Evolutionary conservation across 306 rosid species (phyloP).

Genomic region (Senna tora): DNA sequence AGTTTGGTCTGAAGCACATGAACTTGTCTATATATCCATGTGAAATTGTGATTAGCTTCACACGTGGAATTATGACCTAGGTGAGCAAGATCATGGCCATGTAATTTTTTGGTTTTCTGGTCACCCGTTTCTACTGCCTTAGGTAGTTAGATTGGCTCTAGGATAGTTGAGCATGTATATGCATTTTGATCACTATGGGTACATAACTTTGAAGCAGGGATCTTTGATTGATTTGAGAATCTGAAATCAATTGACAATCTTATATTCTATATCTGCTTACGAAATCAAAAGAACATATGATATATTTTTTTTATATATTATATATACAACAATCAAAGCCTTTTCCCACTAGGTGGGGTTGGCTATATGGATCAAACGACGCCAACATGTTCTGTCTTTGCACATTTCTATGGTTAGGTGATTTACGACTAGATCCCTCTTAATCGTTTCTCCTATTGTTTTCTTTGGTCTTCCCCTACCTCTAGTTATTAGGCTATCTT

Average conservation of each 20-base stretch:
- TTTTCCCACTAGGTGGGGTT: too few relatives aligned
- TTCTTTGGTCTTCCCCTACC: too few relatives aligned
- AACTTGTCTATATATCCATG: background rate
- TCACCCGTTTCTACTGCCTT: background rate
- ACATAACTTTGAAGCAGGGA: background rate
- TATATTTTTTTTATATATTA: background rate
- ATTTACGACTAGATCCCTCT: too few relatives aligned
- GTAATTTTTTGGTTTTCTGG: background rate
- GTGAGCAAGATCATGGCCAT: background rate
- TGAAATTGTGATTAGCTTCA: background rate
- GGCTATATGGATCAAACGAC: too few relatives aligned
- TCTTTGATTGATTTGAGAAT: conserved; percentile 9
- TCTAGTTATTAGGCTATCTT: too few relatives aligned
- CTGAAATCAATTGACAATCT: background rate
- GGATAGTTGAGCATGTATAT: background rate
- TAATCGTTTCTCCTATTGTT: too few relatives aligned
- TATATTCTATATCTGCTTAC: too few relatives aligned
- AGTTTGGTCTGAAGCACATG: conserved; percentile 17
- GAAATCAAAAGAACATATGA: background rate
- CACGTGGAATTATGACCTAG: conserved; percentile 24
- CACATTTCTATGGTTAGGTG: too few relatives aligned
- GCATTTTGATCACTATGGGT: background rate
- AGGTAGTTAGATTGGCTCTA: background rate
- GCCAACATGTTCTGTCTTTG: too few relatives aligned
- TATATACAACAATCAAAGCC: too few relatives aligned